phyloP scores from a whole-genome alignment of 2,329 filamentous ascomycete species.

The Ophiostoma tasmaniense region DNA sequence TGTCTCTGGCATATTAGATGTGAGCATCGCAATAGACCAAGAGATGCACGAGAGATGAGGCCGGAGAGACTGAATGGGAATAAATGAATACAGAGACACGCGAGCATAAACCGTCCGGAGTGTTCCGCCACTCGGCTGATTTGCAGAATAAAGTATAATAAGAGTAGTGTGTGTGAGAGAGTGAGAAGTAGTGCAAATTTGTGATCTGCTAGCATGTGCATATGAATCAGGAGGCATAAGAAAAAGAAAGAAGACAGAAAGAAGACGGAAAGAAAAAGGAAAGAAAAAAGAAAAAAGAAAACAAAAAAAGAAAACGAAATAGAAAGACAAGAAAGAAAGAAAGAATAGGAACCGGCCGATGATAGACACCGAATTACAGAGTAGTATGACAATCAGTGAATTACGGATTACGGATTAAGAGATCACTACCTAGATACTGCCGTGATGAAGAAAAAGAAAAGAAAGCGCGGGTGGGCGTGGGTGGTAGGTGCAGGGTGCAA shows the following conservation, averaged over 20 bases:
- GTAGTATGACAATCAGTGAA: background rate
- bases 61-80: background rate
- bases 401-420: too few species aligned
- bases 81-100: background rate
- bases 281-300: too few species aligned
- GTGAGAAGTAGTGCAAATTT: background rate
- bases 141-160: background rate
- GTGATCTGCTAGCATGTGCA: slow-evolving; percentile 13
- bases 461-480: background rate
- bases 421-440: background rate
- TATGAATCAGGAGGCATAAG: slow-evolving; percentile 9
- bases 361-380: background rate
- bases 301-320: too few species aligned
- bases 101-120: background rate
- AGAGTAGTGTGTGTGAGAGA: too few species aligned
- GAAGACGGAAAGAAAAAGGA: background rate
- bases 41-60: background rate
- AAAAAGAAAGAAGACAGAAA: background rate
- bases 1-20: slow-evolving; percentile 2
- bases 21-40: background rate
- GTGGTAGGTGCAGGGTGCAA: background rate
- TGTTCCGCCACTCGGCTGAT: background rate
- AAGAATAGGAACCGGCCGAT: background rate
- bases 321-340: background rate
- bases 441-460: background rate